These are phyloP conservation scores for Acarospora socialis DNA, from an alignment of 2,329 filamentous ascomycete species.

Conservation along the genomic window DNA sequence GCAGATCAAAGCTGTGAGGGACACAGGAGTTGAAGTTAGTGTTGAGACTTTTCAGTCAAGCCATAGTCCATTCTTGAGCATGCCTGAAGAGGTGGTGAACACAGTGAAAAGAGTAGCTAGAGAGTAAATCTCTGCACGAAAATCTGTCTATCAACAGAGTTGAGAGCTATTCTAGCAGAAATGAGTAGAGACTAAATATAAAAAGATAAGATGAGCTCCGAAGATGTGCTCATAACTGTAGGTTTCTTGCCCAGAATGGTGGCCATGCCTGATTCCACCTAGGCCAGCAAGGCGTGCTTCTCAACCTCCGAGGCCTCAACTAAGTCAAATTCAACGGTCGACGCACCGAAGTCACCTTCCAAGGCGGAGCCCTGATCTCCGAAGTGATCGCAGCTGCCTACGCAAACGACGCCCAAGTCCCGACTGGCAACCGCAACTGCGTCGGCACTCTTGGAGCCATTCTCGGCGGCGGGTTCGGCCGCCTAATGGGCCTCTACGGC, in stretches of 20 bases:
- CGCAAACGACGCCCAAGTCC: conserved; percentile 16
- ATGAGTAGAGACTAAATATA: too few relatives aligned
- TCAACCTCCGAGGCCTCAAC: conserved; percentile 19
- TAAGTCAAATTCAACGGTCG: conserved; percentile 15
- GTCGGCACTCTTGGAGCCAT: conserved; percentile 19
- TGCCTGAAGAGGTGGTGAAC: conserved; percentile 21
- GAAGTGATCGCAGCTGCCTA: conserved; percentile 10
- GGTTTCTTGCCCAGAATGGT: conserved; percentile 8
- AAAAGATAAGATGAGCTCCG: too few relatives aligned
- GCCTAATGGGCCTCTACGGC: conserved; percentile 20
- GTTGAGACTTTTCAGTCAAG: conserved; percentile 21
- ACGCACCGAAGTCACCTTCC: conserved; percentile 18
- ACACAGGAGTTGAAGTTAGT: conserved; percentile 18
- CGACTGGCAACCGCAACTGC: conserved; percentile 22
- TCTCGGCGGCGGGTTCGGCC: conserved; percentile 13
- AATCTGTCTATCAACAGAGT: too few relatives aligned
- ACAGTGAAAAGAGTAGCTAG: conserved; percentile 20
- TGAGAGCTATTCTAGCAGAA: too few relatives aligned
- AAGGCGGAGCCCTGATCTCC: conserved; percentile 11
- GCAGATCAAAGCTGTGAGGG: conserved; percentile 19
- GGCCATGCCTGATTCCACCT: conserved; percentile 6
- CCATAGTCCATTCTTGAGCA: conserved; percentile 30
- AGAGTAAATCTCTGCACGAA: conserved; percentile 13
- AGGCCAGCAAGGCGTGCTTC: conserved; percentile 16
- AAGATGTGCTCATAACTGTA: too few relatives aligned